Evolutionary conservation across 208 protist species (phyloP).

Genomic region (Herpetomonas samuelpessoai): DNA sequence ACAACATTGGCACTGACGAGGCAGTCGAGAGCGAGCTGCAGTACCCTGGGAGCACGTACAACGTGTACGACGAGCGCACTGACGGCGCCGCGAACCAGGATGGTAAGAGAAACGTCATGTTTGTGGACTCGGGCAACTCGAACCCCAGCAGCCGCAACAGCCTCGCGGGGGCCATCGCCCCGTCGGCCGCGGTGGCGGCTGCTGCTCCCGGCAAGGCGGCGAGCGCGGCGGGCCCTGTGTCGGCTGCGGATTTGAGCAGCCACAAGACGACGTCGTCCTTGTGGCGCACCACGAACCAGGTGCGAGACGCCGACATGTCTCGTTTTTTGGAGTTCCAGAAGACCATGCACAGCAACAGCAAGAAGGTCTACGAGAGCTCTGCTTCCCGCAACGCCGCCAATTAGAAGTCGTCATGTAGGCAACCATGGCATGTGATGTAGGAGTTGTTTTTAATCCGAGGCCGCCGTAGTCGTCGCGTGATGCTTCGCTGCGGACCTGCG

Average conservation of each 20-base stretch:
- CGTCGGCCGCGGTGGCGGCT: neutral
- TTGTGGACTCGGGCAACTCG: slow-evolving; percentile 16
- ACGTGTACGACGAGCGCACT: slow-evolving; percentile 46
- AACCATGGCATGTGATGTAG: no score
- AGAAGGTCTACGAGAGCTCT: slow-evolving; percentile 55
- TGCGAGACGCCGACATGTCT: slow-evolving; percentile 57
- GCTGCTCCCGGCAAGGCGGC: neutral
- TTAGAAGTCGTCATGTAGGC: no score
- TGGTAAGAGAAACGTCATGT: neutral
- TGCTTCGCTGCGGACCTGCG: neutral
- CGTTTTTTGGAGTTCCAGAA: slow-evolving; percentile 77
- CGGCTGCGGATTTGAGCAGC: slow-evolving; percentile 10
- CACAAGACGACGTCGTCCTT: slow-evolving; percentile 56
- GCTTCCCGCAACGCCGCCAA: slow-evolving; percentile 19
- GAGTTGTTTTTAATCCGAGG: no score
- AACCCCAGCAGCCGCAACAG: slow-evolving; percentile 2
- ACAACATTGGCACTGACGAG: slow-evolving; percentile 47
- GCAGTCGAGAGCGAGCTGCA: slow-evolving; percentile 45
- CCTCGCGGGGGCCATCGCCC: neutral
- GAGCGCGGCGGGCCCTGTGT: slow-evolving; percentile 3
- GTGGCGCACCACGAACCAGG: slow-evolving; percentile 86
- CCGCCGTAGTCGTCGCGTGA: slow-evolving; percentile 1
- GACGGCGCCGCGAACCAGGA: slow-evolving; percentile 3
- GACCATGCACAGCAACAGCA: slow-evolving; percentile 50
- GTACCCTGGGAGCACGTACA: slow-evolving; percentile 81